Evolutionary conservation across 306 rosid species (phyloP), one percentile per base, ranked within the genome.

Genomic region (Gleditsia sinensis): DNA sequence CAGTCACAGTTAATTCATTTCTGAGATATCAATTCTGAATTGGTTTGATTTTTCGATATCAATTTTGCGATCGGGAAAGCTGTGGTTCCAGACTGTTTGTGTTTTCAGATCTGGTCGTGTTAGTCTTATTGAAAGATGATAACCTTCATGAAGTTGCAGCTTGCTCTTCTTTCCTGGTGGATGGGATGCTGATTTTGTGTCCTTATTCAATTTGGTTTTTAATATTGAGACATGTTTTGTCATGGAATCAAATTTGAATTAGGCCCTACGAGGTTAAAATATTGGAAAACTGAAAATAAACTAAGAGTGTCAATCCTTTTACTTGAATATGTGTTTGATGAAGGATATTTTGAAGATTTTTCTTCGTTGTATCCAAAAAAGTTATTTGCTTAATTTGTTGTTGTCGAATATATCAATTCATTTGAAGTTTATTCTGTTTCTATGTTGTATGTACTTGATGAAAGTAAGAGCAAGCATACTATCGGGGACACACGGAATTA

Each of bases 101-200:
- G 21, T 16, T 13, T n/a, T 28, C 42, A 76, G 74, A 78, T 73
- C 74, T 78, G 69, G 5, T 39, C 4, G 45, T 43, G 17, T 46
- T 30, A 48, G 23, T 45, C 27, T 48, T 46, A 10, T n/a, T 4
- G 27, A 45, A 46, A 48, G 58, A n/a, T 9, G 27, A 17, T 13
- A 4, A 8, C 24, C 2, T 40, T 39, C 11, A 11, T 13, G 2
- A 6, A n/a, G 54, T 43, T 54, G 6, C 2, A 6, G 45, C 30
- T 32, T 3, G 2, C 19, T 16, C 11, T 19, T 12, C 9, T 4
- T 54, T 37, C 48, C 16, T 42, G 49, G 11, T 37, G 10, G 19
- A 37, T 20, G 49, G 49, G 68, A 28, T 37, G 28, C 25, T 40
- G 34, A 24, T 28, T 24, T 42, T 42, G n/a, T 24, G 36, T 42